Base-by-base conservation (phyloP, 1,139 yeast genomes). In the Saccharomyces pastorianus region DNA sequence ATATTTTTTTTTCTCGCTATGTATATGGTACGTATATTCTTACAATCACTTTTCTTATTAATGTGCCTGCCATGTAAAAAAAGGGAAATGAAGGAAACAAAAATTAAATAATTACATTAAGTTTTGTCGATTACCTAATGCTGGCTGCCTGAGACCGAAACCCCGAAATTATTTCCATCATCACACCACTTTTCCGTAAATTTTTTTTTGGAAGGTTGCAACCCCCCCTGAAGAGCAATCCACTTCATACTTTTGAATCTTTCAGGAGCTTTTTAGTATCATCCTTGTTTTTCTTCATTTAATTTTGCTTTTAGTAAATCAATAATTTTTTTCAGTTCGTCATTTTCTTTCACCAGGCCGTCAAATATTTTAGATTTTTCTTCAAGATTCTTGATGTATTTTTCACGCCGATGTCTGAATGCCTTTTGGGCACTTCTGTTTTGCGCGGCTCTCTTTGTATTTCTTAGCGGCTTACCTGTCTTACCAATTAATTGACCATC, bases 371-470 rank as follows among this genome's bases (percentile, higher is more conserved):
- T 76, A 5, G 87, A 88, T 66, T 83, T 83, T 42, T 75, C 71
- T 71, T 89, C 96, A 58, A 89, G 75, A 51, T 88, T 91, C 69
- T 83, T 85, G 61, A 89, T 82, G 64, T 87, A 83, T 57, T 80
- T 79, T 62, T 88, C 96, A 67, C 86, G 84, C 55, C 96, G 23
- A 20, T 20, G 23, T 20, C 23, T 20, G 23, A 20, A 20, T 20
- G 23, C 23, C 23, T 20, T 20, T 20, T 20, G 23, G 23, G 23
- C 23, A 20, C 23, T 20, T 20, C 23, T 20, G 23, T 20, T 20
- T 20, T 20, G 23, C 23, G 23, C 23, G 23, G 23, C 23, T 20
- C 23, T 20, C 23, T 20, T 20, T 4, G 23, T 20, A 20, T 20
- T 20, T 20, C 23, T 20, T 20, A 20, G 23, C 23, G 23, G 23